Evolutionary conservation across 1,284 basidiomycete species (phyloP).

Genomic region (Irpex sp.): DNA sequence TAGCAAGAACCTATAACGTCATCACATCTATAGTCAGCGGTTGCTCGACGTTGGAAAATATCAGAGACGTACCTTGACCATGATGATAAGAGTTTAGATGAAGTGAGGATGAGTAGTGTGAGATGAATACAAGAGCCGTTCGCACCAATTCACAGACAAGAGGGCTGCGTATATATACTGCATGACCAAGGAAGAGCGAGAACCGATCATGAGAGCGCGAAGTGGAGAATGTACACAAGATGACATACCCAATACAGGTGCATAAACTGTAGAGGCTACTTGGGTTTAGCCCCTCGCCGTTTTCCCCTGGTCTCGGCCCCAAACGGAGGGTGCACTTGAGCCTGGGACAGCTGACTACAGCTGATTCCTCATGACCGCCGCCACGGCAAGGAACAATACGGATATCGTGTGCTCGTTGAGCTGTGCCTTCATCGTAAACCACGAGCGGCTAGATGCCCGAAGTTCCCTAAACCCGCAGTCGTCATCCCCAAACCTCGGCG

Average conservation of each 20-base stretch:
- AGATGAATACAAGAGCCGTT: background rate
- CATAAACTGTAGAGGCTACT: background rate
- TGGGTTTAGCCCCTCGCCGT: background rate
- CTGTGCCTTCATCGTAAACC: background rate
- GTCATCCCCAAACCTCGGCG: background rate
- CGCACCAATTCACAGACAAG: background rate
- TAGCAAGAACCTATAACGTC: slow-evolving; percentile 58
- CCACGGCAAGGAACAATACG: background rate
- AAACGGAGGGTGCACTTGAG: background rate
- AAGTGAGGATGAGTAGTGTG: background rate
- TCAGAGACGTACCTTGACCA: slow-evolving; percentile 5
- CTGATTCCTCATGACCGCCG: background rate
- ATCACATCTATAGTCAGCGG: background rate
- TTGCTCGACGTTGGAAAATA: background rate
- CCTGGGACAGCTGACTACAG: background rate
- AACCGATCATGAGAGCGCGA: slow-evolving; percentile 10
- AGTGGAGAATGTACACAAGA: slow-evolving; percentile 1
- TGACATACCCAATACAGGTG: background rate
- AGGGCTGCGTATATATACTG: slow-evolving; percentile 6
- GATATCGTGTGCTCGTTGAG: background rate
- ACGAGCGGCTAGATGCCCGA: background rate
- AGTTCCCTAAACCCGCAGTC: background rate
- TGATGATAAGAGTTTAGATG: background rate
- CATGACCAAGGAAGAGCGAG: background rate
- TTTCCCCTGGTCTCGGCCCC: background rate